Percentiles rank a stretch among this genome's conserved stretches.
phyloP scores from a whole-genome alignment of 768 basidiomycete species.

The Fomitopsis pulvina region DNA sequence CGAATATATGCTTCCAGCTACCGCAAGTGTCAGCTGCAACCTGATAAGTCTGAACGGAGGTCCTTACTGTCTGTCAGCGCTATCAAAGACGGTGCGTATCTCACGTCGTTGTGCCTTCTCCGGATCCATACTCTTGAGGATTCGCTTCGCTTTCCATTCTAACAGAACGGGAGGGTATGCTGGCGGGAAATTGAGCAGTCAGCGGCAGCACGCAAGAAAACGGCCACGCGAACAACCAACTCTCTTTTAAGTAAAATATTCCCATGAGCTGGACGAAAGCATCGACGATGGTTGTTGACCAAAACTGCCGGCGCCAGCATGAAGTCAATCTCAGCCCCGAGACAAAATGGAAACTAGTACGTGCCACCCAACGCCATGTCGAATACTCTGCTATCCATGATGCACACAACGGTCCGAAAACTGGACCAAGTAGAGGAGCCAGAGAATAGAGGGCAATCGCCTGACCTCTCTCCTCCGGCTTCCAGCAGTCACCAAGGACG shows the following conservation, averaged over 20 bases:
- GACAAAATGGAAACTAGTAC: slow-evolving; percentile 14
- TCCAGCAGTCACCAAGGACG: slow-evolving; percentile 57
- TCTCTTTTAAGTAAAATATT: slow-evolving; percentile 53
- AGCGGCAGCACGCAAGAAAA: too few relatives aligned
- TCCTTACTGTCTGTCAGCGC: slow-evolving; percentile 35
- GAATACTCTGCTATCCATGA: slow-evolving; percentile 57
- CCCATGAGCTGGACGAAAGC: slow-evolving; percentile 48
- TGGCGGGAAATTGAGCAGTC: slow-evolving; percentile 8
- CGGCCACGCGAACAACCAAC: slow-evolving; percentile 31
- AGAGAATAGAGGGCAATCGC: slow-evolving; percentile 60
- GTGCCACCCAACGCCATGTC: slow-evolving; percentile 68
- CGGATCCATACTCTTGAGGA: slow-evolving; percentile 37
- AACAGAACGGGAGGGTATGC: slow-evolving; percentile 29
- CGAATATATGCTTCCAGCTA: slow-evolving; percentile 49
- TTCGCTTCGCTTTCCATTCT: slow-evolving; percentile 42
- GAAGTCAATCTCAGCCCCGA: background rate
- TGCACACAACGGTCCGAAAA: slow-evolving; percentile 55
- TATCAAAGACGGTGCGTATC: slow-evolving; percentile 45
- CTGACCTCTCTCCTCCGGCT: slow-evolving; percentile 51
- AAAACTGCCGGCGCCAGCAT: slow-evolving; percentile 38
- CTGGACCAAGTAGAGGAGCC: slow-evolving; percentile 61
- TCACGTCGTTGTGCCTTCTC: slow-evolving; percentile 35
- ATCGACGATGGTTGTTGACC: slow-evolving; percentile 57
- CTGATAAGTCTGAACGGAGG: background rate
- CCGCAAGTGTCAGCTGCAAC: background rate